Conservation (phyloP, 2,329 filamentous ascomycete genomes). For the Penicillium verrucosum region DNA sequence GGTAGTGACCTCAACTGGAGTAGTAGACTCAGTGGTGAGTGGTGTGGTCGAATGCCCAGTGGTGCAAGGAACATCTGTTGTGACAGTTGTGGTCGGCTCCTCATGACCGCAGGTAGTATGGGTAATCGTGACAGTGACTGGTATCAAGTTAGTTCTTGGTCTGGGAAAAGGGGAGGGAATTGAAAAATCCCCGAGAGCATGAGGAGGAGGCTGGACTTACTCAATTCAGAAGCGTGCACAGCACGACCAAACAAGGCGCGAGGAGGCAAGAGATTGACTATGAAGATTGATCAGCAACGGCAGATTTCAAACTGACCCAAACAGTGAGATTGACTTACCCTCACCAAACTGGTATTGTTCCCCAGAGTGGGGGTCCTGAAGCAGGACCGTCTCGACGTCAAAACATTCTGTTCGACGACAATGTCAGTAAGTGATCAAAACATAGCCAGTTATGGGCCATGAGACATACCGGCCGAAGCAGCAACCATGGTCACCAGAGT, state of each 20-base stretch:
- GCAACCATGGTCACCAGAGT: conserved; percentile 18
- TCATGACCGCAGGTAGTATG: conserved; percentile 19
- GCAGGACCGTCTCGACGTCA: background rate
- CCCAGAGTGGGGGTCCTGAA: conserved; percentile 2
- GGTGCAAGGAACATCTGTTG: conserved; percentile 1
- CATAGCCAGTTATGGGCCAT: background rate
- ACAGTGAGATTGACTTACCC: background rate
- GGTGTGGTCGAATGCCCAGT: background rate
- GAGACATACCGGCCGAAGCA: conserved; percentile 4
- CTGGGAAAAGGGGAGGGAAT: background rate
- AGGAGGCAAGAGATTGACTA: background rate
- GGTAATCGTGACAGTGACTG: conserved; percentile 23
- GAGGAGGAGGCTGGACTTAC: background rate
- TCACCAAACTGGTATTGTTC: background rate
- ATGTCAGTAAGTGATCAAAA: background rate
- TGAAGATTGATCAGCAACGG: background rate
- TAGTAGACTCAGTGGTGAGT: background rate
- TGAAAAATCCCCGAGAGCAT: background rate
- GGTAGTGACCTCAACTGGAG: background rate
- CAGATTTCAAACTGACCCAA: background rate
- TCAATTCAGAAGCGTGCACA: background rate
- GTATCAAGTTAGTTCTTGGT: background rate
- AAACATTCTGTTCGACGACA: background rate
- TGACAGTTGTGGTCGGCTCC: conserved; percentile 1
- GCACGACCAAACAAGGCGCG: conserved; percentile 1